Percentiles rank a stretch among this genome's conserved stretches.
These are phyloP conservation scores for Irpex rosettiformis DNA, from an alignment of 1,284 basidiomycete genomes.

Conservation along the genomic window DNA sequence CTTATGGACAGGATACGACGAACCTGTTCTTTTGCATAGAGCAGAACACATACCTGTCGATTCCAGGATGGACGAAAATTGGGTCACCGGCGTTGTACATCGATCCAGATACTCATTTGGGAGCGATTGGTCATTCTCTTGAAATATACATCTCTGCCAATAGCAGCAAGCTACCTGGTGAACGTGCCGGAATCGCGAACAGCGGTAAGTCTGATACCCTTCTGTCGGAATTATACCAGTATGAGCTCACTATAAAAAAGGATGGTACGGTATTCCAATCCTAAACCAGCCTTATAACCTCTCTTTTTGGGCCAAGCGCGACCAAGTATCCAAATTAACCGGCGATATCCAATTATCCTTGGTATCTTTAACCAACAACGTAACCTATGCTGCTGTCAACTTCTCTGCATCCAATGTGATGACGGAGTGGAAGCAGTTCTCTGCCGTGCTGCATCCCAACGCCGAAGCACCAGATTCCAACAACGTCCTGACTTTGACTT, in stretches of 20 bases:
- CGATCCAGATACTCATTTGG: slow-evolving; percentile 7
- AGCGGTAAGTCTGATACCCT: background rate
- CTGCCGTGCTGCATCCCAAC: slow-evolving; percentile 2
- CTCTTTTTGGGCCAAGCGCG: slow-evolving; percentile 7
- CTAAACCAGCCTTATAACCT: background rate
- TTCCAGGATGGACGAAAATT: slow-evolving; percentile 6
- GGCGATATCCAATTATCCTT: slow-evolving; percentile 5
- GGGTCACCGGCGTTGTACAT: slow-evolving; percentile 3
- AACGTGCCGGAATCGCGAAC: slow-evolving; percentile 5
- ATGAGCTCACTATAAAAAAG: no score
- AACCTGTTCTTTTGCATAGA: no score
- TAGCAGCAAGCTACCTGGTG: background rate
- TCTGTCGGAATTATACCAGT: background rate
- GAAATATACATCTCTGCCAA: slow-evolving; percentile 7
- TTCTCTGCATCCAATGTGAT: slow-evolving; percentile 3
- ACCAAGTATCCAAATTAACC: slow-evolving; percentile 1
- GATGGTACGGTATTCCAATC: background rate
- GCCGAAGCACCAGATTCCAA: slow-evolving; percentile 10
- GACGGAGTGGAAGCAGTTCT: slow-evolving; percentile 6
- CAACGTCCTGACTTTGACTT: slow-evolving; percentile 6
- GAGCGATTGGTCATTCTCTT: slow-evolving; percentile 1
- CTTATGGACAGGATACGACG: no score
- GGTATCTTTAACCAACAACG: background rate
- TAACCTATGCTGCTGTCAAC: background rate
- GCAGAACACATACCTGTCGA: slow-evolving; percentile 1